These are phyloP conservation scores for Tetrapisispora iriomotensis DNA, from an alignment of 805 yeast species.

Conservation along the genomic window DNA sequence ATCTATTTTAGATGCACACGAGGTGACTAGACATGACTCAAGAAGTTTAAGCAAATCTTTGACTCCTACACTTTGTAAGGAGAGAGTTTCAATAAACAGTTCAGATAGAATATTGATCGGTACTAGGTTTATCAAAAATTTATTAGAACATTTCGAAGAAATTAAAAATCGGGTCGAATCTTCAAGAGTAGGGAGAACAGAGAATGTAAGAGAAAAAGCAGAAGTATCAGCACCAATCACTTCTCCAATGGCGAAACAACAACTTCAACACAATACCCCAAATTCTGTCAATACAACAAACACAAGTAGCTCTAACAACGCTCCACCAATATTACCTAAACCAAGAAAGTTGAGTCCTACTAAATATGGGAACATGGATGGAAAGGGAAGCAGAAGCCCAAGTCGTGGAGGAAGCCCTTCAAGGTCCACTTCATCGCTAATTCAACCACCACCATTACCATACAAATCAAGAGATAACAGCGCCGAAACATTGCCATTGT, in stretches of 20 bases:
- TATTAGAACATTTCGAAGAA: slow-evolving; percentile 41
- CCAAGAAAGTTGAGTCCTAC: slow-evolving; percentile 24
- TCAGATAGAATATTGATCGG: slow-evolving; percentile 43
- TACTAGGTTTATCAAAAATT: slow-evolving; percentile 41
- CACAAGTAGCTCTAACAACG: neutral
- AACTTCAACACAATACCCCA: neutral
- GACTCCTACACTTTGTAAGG: slow-evolving; percentile 49
- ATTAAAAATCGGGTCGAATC: slow-evolving; percentile 18
- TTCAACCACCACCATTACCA: slow-evolving; percentile 6
- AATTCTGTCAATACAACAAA: neutral
- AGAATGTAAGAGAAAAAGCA: neutral
- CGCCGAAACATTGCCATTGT: slow-evolving; percentile 4
- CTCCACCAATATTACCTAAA: slow-evolving; percentile 18
- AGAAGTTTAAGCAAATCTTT: slow-evolving; percentile 35
- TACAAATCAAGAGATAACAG: slow-evolving; percentile 1
- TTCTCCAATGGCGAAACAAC: slow-evolving; percentile 4
- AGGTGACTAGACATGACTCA: slow-evolving; percentile 35
- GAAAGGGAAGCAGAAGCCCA: slow-evolving; percentile 5
- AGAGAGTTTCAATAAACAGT: slow-evolving; percentile 33
- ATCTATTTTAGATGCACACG: slow-evolving; percentile 31
- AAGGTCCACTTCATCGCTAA: neutral
- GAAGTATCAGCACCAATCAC: slow-evolving; percentile 1
- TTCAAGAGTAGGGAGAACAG: slow-evolving; percentile 2
- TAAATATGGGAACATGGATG: slow-evolving; percentile 6
- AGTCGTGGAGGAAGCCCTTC: slow-evolving; percentile 8